phyloP scores from a whole-genome alignment of 208 protist species.

The Zelonia costaricensis region DNA sequence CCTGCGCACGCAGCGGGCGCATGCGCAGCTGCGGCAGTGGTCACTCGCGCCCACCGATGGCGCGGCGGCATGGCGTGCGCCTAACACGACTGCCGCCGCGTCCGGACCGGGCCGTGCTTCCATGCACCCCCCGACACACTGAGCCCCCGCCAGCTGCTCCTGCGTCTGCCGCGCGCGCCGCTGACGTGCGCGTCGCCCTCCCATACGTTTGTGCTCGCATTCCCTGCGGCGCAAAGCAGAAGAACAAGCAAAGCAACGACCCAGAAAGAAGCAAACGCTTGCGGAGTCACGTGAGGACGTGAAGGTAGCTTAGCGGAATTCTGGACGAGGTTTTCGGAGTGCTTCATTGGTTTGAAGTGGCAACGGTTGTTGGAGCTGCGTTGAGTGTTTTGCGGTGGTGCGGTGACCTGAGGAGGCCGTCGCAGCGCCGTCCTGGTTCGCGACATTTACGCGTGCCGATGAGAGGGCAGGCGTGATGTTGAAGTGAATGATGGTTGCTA shows the following conservation, averaged over 20 bases:
- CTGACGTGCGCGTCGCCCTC: not conserved
- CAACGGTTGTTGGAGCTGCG: too few relatives aligned
- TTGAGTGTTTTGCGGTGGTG: too few relatives aligned
- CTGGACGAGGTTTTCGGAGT: too few relatives aligned
- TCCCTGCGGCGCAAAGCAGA: too few relatives aligned
- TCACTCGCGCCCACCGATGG: not conserved
- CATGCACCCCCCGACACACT: not conserved
- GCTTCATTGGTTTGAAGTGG: too few relatives aligned
- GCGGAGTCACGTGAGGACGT: too few relatives aligned
- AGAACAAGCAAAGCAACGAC: slow-evolving; percentile 1
- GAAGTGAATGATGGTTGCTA: too few relatives aligned
- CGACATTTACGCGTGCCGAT: too few relatives aligned
- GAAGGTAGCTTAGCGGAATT: too few relatives aligned
- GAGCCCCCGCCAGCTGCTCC: not conserved
- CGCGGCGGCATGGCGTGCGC: not conserved
- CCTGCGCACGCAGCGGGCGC: not conserved
- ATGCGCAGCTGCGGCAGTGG: not conserved
- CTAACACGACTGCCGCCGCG: not conserved
- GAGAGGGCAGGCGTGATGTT: too few relatives aligned
- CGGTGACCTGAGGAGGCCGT: too few relatives aligned
- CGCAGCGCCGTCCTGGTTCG: too few relatives aligned
- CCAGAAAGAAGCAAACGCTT: not conserved
- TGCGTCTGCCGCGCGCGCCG: not conserved
- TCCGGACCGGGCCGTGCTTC: not conserved
- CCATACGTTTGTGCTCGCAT: not conserved